Conservation (phyloP, 2,329 filamentous ascomycete genomes). For the Dendrostoma leiphaemia region DNA sequence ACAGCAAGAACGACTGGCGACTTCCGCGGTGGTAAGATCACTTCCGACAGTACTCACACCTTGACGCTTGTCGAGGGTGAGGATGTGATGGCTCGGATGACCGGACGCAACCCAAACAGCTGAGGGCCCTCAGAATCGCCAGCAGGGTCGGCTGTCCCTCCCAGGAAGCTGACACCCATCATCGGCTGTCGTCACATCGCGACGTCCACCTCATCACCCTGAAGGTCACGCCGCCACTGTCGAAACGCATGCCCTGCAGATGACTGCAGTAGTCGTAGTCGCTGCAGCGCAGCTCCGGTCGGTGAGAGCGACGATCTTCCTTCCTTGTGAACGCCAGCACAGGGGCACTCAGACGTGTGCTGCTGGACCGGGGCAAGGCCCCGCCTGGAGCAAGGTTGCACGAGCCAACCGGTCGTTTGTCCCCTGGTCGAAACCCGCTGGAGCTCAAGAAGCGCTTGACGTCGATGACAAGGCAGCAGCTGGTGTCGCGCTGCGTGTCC, state of each 20-base stretch:
- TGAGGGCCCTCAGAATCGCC: not conserved
- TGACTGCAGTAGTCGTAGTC: slow-evolving; percentile 6
- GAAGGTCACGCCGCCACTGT: slow-evolving; percentile 5
- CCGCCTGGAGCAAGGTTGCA: not conserved
- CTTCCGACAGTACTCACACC: not conserved
- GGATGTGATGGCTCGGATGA: not conserved
- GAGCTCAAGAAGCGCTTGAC: no score
- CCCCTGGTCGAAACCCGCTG: not conserved
- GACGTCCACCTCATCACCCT: not conserved
- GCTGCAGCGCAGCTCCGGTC: not conserved
- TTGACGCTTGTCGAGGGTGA: not conserved
- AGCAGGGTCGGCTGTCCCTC: not conserved
- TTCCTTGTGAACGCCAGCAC: not conserved
- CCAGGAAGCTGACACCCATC: not conserved
- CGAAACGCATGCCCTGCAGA: not conserved
- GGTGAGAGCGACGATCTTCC: not conserved
- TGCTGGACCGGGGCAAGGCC: not conserved
- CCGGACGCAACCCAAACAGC: not conserved
- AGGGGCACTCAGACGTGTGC: not conserved
- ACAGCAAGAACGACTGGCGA: not conserved
- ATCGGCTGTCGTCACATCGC: not conserved
- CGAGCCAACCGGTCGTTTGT: not conserved
- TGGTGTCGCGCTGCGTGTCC: not conserved
- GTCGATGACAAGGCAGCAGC: not conserved
- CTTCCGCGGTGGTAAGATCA: not conserved